Evolutionary conservation across 345 rosid genomes (phyloP).

Genomic region (Camelina neglecta): DNA sequence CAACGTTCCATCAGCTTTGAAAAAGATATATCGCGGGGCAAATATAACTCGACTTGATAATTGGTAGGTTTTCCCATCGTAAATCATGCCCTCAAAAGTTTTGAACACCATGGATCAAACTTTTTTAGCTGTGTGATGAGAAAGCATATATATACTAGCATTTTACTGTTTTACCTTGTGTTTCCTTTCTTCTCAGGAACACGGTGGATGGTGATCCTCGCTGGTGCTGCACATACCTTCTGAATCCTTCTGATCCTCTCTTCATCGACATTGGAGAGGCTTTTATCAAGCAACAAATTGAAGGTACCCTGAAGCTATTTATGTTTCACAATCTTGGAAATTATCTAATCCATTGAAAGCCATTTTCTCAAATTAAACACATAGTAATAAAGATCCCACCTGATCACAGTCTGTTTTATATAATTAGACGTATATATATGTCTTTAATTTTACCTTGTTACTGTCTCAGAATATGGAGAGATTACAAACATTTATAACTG

Average conservation of each 20-base stretch:
- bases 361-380: slow-evolving; percentile 15
- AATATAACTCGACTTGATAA: slow-evolving; percentile 86
- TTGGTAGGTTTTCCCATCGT: slow-evolving; percentile 57
- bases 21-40: slow-evolving; percentile 73
- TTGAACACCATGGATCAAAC: not conserved
- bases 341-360: not conserved
- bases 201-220: slow-evolving; percentile 81
- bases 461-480: slow-evolving; percentile 86
- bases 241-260: slow-evolving; percentile 85
- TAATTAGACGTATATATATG: slow-evolving; percentile 7
- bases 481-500: slow-evolving; percentile 95
- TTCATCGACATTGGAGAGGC: slow-evolving; percentile 88
- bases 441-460: slow-evolving; percentile 14
- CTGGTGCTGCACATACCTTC: slow-evolving; percentile 98
- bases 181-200: slow-evolving; percentile 59
- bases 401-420: slow-evolving; percentile 16
- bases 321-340: slow-evolving; percentile 9
- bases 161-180: slow-evolving; percentile 16
- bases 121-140: not conserved
- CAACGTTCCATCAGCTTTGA: slow-evolving; percentile 90
- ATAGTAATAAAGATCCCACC: slow-evolving; percentile 12
- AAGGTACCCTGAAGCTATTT: slow-evolving; percentile 56
- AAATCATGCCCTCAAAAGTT: not conserved
- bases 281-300: slow-evolving; percentile 72
- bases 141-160: not conserved